Evolutionary conservation across 805 yeast genomes (phyloP), one percentile per base, ranked within the genome.

Genomic region (Pichia paraexigua): DNA sequence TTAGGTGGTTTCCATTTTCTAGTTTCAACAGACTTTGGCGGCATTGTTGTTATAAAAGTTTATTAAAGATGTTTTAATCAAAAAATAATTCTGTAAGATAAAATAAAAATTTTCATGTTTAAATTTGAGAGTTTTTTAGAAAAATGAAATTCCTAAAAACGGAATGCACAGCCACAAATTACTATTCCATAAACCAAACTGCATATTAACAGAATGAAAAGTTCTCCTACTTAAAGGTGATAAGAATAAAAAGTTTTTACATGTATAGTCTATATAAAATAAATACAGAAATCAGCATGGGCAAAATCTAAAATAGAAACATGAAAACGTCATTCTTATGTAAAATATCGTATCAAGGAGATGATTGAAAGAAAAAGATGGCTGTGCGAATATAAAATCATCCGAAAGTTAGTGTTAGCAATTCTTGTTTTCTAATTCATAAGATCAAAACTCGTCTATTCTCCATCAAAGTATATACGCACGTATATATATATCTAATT

Each of bases 1-100:
- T 85, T 83, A 57, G 96, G 96, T 10, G 87, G 80, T 71, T 83
- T 86, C 89, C 89, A 87, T 63, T 85, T 86, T 76, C 83, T 85
- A 49, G 78, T 74, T 47, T 74, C 73, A 21, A 53, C 53, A 22
- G 43, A 41, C 28, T 55, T 55, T 28, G 56, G 56, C 5, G 56
- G 56, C 58, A 56, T 54, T 17, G 24, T 45, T 8, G 22, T 24
- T 18, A 13, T 21, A 5, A 11, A 8, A 20, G n/a, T 44, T 28
- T 30, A 24, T 46, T 11, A 10, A 25, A 25, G 9, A 15, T 40
- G n/a, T 45, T 12, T 13, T 24, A 28, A 17, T 37, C 10, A 15
- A 30, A 44, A 44, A 5, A 44, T 5, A 30, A 27, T 22, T 30
- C 35, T 30, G 7, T 30, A 13, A 30, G 7, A 30, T 15, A 27